Percentiles rank a stretch among this genome's conserved stretches.
phyloP scores from a whole-genome alignment of 2,329 filamentous ascomycete species.

The Ophiostoma piceae region DNA sequence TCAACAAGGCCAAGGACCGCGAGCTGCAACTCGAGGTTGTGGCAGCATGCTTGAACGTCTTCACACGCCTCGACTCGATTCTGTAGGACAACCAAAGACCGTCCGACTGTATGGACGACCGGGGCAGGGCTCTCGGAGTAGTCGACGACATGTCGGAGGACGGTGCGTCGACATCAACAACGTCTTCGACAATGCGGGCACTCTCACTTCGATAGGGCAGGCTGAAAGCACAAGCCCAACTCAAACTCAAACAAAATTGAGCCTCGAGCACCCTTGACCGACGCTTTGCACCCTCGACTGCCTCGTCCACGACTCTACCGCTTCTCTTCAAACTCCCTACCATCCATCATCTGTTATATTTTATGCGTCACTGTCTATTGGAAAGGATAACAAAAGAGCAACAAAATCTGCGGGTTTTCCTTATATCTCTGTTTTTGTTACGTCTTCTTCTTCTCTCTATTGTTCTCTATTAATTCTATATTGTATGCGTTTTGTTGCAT shows the following conservation, averaged over 20 bases:
- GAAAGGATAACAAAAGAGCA: slow-evolving; percentile 12
- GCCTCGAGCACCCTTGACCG: not conserved
- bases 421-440: slow-evolving; percentile 1
- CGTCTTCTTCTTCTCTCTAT: not conserved
- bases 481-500: slow-evolving; percentile 46
- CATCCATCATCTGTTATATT: not conserved
- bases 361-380: slow-evolving; percentile 7
- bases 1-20: slow-evolving; percentile 81
- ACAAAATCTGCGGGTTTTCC: slow-evolving; percentile 13
- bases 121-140: not conserved
- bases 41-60: slow-evolving; percentile 92
- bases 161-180: not conserved
- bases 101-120: not conserved
- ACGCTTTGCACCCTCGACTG: not conserved
- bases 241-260: not conserved
- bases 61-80: slow-evolving; percentile 92
- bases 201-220: not conserved
- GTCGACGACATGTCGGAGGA: not conserved
- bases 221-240: not conserved
- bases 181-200: no score
- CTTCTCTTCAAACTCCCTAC: not conserved
- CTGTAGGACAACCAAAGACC: slow-evolving; percentile 50
- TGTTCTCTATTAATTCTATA: slow-evolving; percentile 30
- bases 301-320: not conserved
- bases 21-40: slow-evolving; percentile 97